phyloP scores from a whole-genome alignment of 805 yeast species.

The Barnettozyma sucrosica region DNA sequence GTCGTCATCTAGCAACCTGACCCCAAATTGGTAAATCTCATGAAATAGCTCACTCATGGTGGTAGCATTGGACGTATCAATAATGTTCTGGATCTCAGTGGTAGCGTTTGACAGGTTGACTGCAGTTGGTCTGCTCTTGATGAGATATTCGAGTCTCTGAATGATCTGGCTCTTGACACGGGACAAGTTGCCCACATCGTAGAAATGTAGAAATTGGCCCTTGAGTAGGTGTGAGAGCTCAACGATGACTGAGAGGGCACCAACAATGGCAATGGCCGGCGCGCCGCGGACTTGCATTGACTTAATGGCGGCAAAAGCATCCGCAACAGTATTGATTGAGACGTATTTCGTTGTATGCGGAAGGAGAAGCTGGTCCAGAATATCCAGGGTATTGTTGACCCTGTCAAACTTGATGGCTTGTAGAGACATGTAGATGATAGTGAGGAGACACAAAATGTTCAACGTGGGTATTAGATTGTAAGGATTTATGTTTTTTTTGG shows the following conservation, averaged over 20 bases:
- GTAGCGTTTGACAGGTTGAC: conserved; percentile 80
- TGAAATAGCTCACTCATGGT: conserved; percentile 27
- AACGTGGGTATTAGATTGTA: too few species aligned
- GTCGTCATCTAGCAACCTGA: conserved; percentile 65
- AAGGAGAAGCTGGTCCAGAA: conserved; percentile 75
- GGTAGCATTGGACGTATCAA: conserved; percentile 24
- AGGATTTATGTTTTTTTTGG: too few species aligned
- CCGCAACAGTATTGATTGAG: conserved; percentile 53
- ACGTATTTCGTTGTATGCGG: conserved; percentile 78
- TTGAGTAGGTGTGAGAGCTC: conserved; percentile 42
- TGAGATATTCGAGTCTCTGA: conserved; percentile 54
- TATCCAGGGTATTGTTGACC: conserved; percentile 39
- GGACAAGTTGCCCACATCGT: conserved; percentile 29
- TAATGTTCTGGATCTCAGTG: conserved; percentile 31
- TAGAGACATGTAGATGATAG: conserved; percentile 34
- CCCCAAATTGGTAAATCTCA: conserved; percentile 39
- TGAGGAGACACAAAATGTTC: not conserved
- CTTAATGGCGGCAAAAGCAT: conserved; percentile 79
- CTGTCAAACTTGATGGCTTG: conserved; percentile 67
- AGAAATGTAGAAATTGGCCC: conserved; percentile 27
- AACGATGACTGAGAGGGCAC: conserved; percentile 75
- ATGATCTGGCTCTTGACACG: conserved; percentile 34
- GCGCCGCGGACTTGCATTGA: conserved; percentile 97
- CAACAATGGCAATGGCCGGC: conserved; percentile 96
- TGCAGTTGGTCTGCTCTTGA: conserved; percentile 89